Percentiles rank a stretch among this genome's conserved stretches.
Evolutionary conservation across 345 rosid species (phyloP).

Genomic region (Citrus australasica): DNA sequence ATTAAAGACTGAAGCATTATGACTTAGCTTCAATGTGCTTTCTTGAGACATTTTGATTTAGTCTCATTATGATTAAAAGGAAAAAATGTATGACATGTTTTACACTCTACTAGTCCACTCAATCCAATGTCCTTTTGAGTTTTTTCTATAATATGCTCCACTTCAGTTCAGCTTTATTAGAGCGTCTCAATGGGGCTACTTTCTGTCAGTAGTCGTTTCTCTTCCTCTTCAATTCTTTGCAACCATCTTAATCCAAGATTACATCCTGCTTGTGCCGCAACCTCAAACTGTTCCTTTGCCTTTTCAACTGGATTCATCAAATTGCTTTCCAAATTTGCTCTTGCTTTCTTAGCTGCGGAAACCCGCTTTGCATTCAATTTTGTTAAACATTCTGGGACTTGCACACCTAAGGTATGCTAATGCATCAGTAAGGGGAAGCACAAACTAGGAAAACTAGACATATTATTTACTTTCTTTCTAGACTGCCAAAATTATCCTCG

Average conservation of each 20-base stretch:
- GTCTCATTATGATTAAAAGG: no score
- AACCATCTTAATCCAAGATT: conserved; percentile 82
- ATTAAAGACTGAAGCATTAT: no score
- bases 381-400: conserved; percentile 60
- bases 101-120: not conserved
- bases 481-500: not conserved
- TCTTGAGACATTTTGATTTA: no score
- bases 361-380: conserved; percentile 37
- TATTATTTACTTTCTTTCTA: not conserved
- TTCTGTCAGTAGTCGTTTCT: conserved; percentile 40
- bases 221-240: conserved; percentile 77
- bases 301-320: conserved; percentile 42
- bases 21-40: no score
- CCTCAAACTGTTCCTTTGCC: conserved; percentile 75
- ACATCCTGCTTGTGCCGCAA: conserved; percentile 73
- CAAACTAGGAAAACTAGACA: not conserved
- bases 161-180: not conserved
- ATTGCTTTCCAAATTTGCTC: conserved; percentile 20
- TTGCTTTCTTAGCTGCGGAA: conserved; percentile 37
- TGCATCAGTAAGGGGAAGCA: not conserved
- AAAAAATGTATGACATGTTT: not conserved
- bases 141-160: not conserved
- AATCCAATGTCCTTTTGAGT: not conserved
- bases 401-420: conserved; percentile 46
- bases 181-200: conserved; percentile 2